phyloP scores from a whole-genome alignment of 257 asterid genomes.

The Nyctanthes arbortristis region DNA sequence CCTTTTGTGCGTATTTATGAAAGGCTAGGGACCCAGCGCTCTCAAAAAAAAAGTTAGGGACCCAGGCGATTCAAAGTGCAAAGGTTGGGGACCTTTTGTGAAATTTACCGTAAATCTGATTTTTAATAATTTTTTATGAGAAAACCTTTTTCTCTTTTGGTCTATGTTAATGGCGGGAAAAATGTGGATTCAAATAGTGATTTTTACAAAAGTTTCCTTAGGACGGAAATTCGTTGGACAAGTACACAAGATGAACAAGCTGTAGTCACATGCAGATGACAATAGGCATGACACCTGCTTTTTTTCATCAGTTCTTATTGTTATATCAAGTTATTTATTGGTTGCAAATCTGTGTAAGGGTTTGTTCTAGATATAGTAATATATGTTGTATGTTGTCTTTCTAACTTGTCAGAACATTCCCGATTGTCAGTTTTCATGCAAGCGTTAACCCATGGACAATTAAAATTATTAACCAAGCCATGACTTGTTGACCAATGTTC shows the following conservation, averaged over 20 bases:
- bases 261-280: not conserved
- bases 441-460: not conserved
- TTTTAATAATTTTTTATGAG: too few species aligned
- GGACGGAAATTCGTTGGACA: not conserved
- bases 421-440: conserved; percentile 2
- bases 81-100: too few species aligned
- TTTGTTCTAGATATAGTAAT: not conserved
- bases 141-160: not conserved
- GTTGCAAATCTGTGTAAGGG: not conserved
- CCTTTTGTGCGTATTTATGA: too few species aligned
- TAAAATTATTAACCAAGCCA: conserved; percentile 13
- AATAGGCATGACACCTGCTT: too few species aligned
- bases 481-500: not conserved
- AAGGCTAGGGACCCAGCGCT: too few species aligned
- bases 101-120: too few species aligned
- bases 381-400: not conserved
- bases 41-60: too few species aligned
- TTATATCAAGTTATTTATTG: not conserved
- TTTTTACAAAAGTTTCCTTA: not conserved
- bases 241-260: not conserved
- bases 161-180: not conserved
- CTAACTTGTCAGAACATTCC: conserved; percentile 1
- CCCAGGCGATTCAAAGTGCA: too few species aligned
- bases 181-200: conserved; percentile 6
- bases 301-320: not conserved